Conservation (phyloP, 768 basidiomycete species). For the Naganishia kalamii region DNA sequence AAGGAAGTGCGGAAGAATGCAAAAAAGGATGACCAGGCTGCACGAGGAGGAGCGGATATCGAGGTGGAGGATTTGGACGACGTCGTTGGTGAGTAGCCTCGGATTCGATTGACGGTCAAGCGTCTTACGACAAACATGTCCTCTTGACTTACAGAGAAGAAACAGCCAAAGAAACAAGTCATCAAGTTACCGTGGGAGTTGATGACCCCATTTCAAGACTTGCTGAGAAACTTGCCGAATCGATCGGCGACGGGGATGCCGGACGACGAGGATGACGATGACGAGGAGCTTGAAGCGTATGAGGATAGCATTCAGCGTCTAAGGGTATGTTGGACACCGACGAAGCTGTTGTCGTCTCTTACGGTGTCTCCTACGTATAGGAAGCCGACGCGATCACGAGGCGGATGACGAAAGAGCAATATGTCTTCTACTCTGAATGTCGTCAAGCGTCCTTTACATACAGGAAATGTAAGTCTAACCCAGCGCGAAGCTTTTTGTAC, state of each 20-base stretch:
- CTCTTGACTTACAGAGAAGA: slow-evolving; percentile 41
- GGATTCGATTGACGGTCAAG: too few species aligned
- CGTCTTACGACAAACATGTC: background rate
- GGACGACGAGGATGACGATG: slow-evolving; percentile 80
- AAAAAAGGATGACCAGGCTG: slow-evolving; percentile 80
- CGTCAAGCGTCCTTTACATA: slow-evolving; percentile 95
- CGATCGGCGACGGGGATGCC: slow-evolving; percentile 19
- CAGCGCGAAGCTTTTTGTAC: slow-evolving; percentile 22
- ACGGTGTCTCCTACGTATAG: slow-evolving; percentile 45
- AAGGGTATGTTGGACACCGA: slow-evolving; percentile 51
- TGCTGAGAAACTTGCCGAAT: slow-evolving; percentile 50
- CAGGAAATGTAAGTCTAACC: slow-evolving; percentile 68
- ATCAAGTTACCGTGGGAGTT: slow-evolving; percentile 97
- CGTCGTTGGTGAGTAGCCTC: slow-evolving; percentile 43
- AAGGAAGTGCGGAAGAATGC: slow-evolving; percentile 94
- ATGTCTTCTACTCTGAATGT: slow-evolving; percentile 93
- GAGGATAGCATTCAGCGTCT: slow-evolving; percentile 85
- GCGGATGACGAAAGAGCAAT: slow-evolving; percentile 94
- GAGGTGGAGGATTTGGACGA: slow-evolving; percentile 61
- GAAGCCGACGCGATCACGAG: slow-evolving; percentile 93
- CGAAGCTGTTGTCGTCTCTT: background rate
- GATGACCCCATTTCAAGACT: slow-evolving; percentile 82
- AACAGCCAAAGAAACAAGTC: slow-evolving; percentile 84
- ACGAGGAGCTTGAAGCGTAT: slow-evolving; percentile 90
- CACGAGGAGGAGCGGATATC: slow-evolving; percentile 69